These are phyloP conservation scores for Syzygium grande DNA, from an alignment of 345 rosid genomes.

Conservation along the genomic window DNA sequence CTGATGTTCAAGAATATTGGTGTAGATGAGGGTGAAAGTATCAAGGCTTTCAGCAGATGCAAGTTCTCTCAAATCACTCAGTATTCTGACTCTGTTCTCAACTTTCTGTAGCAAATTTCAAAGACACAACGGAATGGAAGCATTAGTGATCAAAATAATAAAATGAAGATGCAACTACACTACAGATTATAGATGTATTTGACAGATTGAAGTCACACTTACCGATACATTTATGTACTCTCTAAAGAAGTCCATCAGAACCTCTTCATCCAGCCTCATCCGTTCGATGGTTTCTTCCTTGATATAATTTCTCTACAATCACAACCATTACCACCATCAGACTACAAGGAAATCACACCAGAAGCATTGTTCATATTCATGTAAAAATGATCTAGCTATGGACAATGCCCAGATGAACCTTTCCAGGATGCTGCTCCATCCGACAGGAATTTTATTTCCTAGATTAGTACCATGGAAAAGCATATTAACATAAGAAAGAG, in stretches of 20 bases:
- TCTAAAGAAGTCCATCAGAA: conserved; percentile 89
- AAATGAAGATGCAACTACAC: not conserved
- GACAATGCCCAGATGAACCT: not conserved
- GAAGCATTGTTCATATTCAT: not conserved
- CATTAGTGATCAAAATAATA: not conserved
- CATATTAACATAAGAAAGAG: not conserved
- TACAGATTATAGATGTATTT: not conserved
- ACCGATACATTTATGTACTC: conserved; percentile 87
- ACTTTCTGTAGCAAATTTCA: conserved; percentile 53
- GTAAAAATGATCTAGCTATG: not conserved
- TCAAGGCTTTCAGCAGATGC: conserved; percentile 98
- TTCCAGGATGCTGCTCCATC: not conserved
- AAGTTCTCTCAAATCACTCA: conserved; percentile 94
- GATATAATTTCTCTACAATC: conserved; percentile 68
- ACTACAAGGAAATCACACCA: not conserved
- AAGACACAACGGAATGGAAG: not conserved
- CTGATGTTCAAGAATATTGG: conserved; percentile 95
- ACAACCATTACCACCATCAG: not conserved
- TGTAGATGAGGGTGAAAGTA: conserved; percentile 83
- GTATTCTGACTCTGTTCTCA: conserved; percentile 78
- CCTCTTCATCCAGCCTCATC: conserved; percentile 96
- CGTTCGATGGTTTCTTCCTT: conserved; percentile 96
- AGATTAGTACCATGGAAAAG: not conserved
- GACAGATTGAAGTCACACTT: conserved; percentile 19
- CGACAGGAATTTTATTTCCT: not conserved